Conservation (phyloP, 1,284 basidiomycete genomes). For the Cerrena zonata region DNA sequence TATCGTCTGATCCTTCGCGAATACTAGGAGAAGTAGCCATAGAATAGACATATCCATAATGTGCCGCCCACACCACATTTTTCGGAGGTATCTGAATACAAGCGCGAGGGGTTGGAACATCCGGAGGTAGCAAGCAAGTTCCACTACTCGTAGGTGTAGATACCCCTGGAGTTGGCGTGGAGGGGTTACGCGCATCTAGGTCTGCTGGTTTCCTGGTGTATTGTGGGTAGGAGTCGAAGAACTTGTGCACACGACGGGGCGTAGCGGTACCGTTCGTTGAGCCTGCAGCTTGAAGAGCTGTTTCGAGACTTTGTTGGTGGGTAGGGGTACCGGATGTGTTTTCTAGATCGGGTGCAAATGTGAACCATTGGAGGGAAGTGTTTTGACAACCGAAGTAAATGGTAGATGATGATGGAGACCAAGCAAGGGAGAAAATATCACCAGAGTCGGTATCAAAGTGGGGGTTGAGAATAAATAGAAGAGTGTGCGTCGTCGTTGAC, state of each 20-base stretch:
- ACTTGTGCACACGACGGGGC: conserved; percentile 59
- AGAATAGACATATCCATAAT: conserved; percentile 92
- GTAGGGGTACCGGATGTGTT: neutral
- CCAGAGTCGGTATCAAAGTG: conserved; percentile 82
- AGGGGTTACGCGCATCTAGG: conserved; percentile 50
- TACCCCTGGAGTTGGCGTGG: conserved; percentile 14
- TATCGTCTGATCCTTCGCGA: conserved; percentile 33
- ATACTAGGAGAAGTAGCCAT: conserved; percentile 56
- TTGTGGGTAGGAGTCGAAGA: conserved; percentile 76
- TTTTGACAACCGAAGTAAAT: conserved; percentile 89
- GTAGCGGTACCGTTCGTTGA: conserved; percentile 43
- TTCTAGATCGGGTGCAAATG: conserved; percentile 39
- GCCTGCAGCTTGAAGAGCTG: conserved; percentile 14
- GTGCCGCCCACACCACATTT: conserved; percentile 80
- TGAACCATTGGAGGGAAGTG: conserved; percentile 82
- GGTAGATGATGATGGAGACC: conserved; percentile 65
- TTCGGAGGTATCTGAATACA: conserved; percentile 54
- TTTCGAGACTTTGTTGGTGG: conserved; percentile 16
- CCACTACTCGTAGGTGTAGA: conserved; percentile 10
- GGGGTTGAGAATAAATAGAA: conserved; percentile 76
- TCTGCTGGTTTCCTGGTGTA: conserved; percentile 61
- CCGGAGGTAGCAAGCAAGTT: conserved; percentile 18
- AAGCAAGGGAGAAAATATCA: conserved; percentile 85
- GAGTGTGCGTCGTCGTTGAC: conserved; percentile 68
- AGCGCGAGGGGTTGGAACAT: conserved; percentile 28